A percentile compares a stretch with the other conserved stretches of the same genome.
phyloP scores from a whole-genome alignment of 169 alveolate genomes.

The Perkinsus chesapeaki region DNA sequence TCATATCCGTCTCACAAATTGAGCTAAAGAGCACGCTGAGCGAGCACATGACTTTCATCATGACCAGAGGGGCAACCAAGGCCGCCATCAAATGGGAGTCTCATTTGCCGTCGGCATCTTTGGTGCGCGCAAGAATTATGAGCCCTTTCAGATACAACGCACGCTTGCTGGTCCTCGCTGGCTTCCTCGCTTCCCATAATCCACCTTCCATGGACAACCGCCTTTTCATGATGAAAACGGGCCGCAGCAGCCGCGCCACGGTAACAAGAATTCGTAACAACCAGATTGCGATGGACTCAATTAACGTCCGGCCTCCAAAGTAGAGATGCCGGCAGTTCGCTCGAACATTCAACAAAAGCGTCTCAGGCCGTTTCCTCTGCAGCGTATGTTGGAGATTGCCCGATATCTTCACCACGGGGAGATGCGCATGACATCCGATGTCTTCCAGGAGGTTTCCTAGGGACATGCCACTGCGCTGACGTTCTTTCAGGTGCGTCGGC shows the following conservation, averaged over 20 bases:
- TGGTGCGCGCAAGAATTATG: no score
- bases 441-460: background rate
- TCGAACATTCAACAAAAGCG: no score
- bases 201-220: background rate
- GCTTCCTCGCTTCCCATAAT: background rate
- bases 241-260: background rate
- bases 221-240: background rate
- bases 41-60: background rate
- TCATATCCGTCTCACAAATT: background rate
- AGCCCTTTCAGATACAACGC: background rate
- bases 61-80: background rate
- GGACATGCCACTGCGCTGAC: background rate
- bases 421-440: background rate
- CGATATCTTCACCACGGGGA: background rate
- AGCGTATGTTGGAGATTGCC: background rate
- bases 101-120: background rate
- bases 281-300: background rate
- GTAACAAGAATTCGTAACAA: background rate
- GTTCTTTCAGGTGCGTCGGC: background rate
- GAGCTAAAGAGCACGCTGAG: background rate
- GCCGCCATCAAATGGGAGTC: background rate
- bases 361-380: background rate
- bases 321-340: background rate
- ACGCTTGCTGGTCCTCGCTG: background rate
- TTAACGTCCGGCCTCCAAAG: background rate